phyloP scores from a whole-genome alignment of 495 filamentous ascomycete species.

The Terfezia boudieri region DNA sequence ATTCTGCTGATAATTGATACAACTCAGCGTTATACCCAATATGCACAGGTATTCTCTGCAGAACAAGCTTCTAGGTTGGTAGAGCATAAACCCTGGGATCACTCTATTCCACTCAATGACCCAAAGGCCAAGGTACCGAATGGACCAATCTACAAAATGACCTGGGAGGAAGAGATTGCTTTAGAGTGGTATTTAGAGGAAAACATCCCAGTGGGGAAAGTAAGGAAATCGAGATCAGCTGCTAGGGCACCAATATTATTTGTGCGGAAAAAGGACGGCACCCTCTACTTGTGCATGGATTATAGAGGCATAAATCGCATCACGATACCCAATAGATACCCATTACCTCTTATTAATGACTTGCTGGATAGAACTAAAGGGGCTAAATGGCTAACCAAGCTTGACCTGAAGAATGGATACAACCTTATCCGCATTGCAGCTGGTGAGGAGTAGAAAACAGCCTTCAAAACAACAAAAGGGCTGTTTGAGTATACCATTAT shows the following conservation, averaged over 20 bases:
- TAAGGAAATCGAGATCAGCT: neutral
- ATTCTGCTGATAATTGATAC: too few species aligned
- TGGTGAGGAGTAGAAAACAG: conserved; percentile 20
- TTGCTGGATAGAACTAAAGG: conserved; percentile 7
- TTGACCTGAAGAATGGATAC: conserved; percentile 23
- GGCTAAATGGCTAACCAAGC: conserved; percentile 17
- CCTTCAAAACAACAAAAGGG: conserved; percentile 16
- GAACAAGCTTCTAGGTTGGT: neutral
- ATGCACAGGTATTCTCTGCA: too few species aligned
- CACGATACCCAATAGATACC: conserved; percentile 8
- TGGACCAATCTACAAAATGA: neutral
- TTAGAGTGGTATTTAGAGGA: neutral
- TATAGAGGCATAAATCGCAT: conserved; percentile 6
- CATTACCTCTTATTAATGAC: conserved; percentile 21
- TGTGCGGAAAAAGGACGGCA: conserved; percentile 15
- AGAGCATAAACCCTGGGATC: neutral
- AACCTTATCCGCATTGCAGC: conserved; percentile 20
- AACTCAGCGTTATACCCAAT: too few species aligned
- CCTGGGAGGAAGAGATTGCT: neutral
- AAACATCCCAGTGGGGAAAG: neutral
- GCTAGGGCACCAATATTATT: conserved; percentile 19
- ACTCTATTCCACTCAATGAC: neutral
- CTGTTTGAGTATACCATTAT: conserved; percentile 19
- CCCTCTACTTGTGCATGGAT: conserved; percentile 18
- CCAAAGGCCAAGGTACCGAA: neutral